Evolutionary conservation across 139 green algal genomes (phyloP), one percentile per base, ranked within the genome.

Genomic region (Yamagishiella unicocca): DNA sequence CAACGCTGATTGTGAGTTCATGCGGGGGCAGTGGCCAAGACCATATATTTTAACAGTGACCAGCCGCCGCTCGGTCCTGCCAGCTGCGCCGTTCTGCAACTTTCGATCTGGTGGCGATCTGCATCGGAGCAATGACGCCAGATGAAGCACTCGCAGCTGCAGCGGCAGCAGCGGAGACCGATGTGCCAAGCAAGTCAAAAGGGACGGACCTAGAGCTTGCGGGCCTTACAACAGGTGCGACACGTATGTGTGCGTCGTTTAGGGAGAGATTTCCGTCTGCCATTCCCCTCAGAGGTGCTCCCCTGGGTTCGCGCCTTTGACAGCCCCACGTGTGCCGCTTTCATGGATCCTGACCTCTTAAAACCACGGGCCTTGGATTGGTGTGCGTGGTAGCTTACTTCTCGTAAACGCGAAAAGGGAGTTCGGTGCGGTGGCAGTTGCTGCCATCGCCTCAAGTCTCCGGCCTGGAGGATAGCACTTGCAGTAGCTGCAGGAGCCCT

Each of bases 171-270:
- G n/a, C n/a, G n/a, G n/a, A n/a, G n/a, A n/a, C 24, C 33, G 19
- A 82, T n/a, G 6, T 45, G 12, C 27, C 74, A 29, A 67, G 12
- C 24, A 68, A 66, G n/a, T n/a, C 50, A 7, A 55, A 35, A 38
- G 76, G 71, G 53, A 35, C 77, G 8, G 79, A 85, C n/a, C 43
- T 86, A 6, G 43, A 66, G 35, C 2, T 78, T 8, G 62, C 80
- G 17, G 64, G 80, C 46, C 74, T 68, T 22, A 82, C n/a, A 17
- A 82, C 45, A 45, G 74, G 74, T 67, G 35, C 19, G 25, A n/a
- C n/a, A n/a, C n/a, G n/a, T n/a, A n/a, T n/a, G n/a, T n/a, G n/a
- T n/a, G n/a, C n/a, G n/a, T n/a, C n/a, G n/a, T n/a, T n/a, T n/a
- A n/a, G n/a, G n/a, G n/a, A n/a, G n/a, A n/a, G n/a, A n/a, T n/a